These are phyloP conservation scores for Penicillium concentricum DNA, from an alignment of 2,329 filamentous ascomycete species.

Conservation along the genomic window DNA sequence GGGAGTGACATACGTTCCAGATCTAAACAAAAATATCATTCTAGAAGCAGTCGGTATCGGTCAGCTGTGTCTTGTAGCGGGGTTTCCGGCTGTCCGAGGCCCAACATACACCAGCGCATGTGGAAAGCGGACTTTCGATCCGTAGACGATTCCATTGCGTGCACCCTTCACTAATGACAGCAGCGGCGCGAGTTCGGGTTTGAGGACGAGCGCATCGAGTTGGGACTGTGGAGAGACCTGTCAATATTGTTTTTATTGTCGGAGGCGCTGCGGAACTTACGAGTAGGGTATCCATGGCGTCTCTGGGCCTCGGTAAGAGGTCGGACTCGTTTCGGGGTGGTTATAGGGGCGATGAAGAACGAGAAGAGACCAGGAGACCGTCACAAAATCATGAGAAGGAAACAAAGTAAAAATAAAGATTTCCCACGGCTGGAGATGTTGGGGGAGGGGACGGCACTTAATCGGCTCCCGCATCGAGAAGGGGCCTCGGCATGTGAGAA, in stretches of 20 bases:
- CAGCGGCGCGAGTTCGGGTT: slow-evolving; percentile 81
- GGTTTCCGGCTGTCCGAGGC: not conserved
- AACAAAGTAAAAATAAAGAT: slow-evolving; percentile 3
- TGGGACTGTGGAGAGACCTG: slow-evolving; percentile 51
- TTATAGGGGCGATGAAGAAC: slow-evolving; percentile 14
- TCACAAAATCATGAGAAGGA: slow-evolving; percentile 9
- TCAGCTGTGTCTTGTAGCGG: slow-evolving; percentile 14
- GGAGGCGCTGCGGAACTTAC: slow-evolving; percentile 19
- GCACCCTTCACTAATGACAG: slow-evolving; percentile 87
- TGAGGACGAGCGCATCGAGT: slow-evolving; percentile 73
- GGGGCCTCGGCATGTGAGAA: slow-evolving; percentile 44
- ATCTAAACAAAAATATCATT: slow-evolving; percentile 96
- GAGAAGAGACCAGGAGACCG: slow-evolving; percentile 3
- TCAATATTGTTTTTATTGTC: slow-evolving; percentile 3
- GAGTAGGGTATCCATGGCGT: slow-evolving; percentile 38
- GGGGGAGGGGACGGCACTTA: slow-evolving; percentile 29
- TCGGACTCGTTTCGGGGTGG: slow-evolving; percentile 11
- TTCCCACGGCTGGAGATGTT: not conserved
- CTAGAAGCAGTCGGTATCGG: slow-evolving; percentile 42
- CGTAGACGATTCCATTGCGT: slow-evolving; percentile 96
- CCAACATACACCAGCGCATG: slow-evolving; percentile 77
- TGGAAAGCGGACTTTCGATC: slow-evolving; percentile 95
- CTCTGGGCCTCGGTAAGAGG: slow-evolving; percentile 30
- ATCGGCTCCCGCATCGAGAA: slow-evolving; percentile 26
- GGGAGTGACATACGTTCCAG: slow-evolving; percentile 67